phyloP scores from a whole-genome alignment of 306 rosid species.

The Lotus japonicus region DNA sequence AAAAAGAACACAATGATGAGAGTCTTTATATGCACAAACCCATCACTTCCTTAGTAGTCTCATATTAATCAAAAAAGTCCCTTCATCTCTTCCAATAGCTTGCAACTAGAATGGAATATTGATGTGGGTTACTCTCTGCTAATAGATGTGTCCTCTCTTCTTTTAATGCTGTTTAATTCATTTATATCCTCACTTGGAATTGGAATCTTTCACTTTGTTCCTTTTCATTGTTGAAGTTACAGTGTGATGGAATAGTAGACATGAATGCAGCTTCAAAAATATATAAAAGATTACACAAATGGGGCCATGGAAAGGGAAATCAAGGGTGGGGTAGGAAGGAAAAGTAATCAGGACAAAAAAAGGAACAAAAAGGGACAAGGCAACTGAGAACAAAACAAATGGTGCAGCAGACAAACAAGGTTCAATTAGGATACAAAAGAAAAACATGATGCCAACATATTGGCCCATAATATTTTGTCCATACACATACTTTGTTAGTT shows the following conservation, averaged over 20 bases:
- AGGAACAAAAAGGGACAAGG: background rate
- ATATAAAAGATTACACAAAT: background rate
- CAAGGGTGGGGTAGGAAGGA: background rate
- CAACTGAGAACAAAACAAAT: slow-evolving; percentile 25
- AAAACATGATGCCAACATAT: slow-evolving; percentile 46
- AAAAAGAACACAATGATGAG: slow-evolving; percentile 6
- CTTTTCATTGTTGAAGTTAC: slow-evolving; percentile 14
- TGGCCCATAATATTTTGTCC: slow-evolving; percentile 47
- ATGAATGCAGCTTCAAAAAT: slow-evolving; percentile 9
- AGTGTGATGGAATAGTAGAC: slow-evolving; percentile 20
- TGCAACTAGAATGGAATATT: slow-evolving; percentile 25
- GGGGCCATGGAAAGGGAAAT: slow-evolving; percentile 26
- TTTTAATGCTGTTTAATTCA: slow-evolving; percentile 14
- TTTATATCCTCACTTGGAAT: slow-evolving; percentile 1
- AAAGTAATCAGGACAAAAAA: slow-evolving; percentile 9
- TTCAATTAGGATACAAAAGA: slow-evolving; percentile 31
- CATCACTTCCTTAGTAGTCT: background rate
- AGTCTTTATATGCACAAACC: slow-evolving; percentile 11
- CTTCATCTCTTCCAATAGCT: slow-evolving; percentile 17
- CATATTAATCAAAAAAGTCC: slow-evolving; percentile 22
- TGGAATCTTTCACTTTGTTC: slow-evolving; percentile 14
- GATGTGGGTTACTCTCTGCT: slow-evolving; percentile 26
- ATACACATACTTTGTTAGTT: slow-evolving; percentile 28
- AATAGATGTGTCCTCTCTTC: slow-evolving; percentile 9
- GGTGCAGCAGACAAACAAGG: slow-evolving; percentile 36